These are phyloP conservation scores for Diaporthe amygdali DNA, from an alignment of 2,329 filamentous ascomycete species.

Conservation along the genomic window DNA sequence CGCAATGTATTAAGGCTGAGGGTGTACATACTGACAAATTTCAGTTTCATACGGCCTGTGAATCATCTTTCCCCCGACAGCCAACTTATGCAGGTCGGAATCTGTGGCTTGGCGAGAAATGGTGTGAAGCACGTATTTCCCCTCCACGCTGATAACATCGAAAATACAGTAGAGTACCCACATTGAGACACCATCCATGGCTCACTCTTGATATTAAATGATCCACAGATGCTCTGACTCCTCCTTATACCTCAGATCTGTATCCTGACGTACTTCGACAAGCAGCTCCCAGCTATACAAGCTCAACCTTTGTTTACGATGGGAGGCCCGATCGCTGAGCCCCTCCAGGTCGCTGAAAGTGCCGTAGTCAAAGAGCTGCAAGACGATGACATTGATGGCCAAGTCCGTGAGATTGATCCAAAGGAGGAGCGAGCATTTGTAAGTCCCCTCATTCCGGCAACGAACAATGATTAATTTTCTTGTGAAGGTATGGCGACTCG, in stretches of 20 bases:
- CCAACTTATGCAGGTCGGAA: not conserved
- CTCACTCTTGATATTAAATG: not conserved
- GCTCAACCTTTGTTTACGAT: too few relatives aligned
- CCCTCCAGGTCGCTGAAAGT: not conserved
- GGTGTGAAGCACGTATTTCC: not conserved
- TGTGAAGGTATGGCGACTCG: conserved; percentile 4
- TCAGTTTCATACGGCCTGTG: too few relatives aligned
- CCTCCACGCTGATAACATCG: conserved; percentile 11
- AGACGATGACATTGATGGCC: not conserved
- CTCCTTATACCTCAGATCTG: too few relatives aligned
- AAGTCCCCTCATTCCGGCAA: not conserved
- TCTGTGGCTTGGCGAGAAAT: not conserved
- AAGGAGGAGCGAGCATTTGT: conserved; percentile 18
- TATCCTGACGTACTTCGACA: too few relatives aligned
- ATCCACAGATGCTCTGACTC: too few relatives aligned
- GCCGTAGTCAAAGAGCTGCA: not conserved
- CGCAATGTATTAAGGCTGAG: too few relatives aligned
- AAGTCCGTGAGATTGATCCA: not conserved
- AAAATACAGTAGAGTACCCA: not conserved
- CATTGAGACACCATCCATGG: not conserved
- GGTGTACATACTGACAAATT: too few relatives aligned
- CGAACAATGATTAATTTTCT: not conserved
- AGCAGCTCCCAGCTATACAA: too few relatives aligned
- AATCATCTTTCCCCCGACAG: too few relatives aligned
- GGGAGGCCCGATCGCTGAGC: not conserved